Evolutionary conservation across 2,329 filamentous ascomycete species (phyloP).

Genomic region (Dryadomyces sulphureus): DNA sequence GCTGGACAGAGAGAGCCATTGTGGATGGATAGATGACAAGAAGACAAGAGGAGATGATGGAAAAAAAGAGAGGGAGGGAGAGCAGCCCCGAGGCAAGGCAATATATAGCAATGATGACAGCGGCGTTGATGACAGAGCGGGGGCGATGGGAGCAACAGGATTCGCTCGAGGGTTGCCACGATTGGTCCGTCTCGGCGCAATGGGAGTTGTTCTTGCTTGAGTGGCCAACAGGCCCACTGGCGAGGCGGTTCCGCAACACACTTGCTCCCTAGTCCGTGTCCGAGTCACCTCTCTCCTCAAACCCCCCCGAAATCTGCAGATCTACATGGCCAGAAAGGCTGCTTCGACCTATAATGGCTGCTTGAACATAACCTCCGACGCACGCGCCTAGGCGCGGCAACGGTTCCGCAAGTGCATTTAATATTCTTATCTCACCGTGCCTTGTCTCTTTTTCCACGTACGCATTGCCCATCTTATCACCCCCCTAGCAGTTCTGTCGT

Average conservation of each 20-base stretch:
- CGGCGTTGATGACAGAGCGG: not conserved
- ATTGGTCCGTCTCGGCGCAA: not conserved
- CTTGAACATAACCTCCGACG: too few relatives aligned
- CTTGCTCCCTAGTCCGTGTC: too few relatives aligned
- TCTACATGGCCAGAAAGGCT: not conserved
- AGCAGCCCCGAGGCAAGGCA: not conserved
- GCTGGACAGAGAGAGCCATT: conserved; percentile 30
- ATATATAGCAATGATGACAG: not conserved
- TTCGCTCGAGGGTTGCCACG: not conserved
- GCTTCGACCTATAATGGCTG: not conserved
- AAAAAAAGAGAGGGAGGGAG: not conserved
- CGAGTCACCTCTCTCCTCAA: not conserved
- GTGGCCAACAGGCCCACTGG: not conserved
- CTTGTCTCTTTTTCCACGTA: not conserved
- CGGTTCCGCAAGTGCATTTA: not conserved
- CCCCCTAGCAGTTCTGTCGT: too few relatives aligned
- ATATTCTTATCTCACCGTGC: too few relatives aligned
- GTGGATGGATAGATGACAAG: conserved; percentile 4
- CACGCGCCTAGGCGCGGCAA: not conserved
- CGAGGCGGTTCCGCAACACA: not conserved
- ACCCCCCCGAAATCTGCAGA: not conserved
- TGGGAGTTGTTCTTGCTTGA: too few relatives aligned
- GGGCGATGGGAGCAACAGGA: not conserved
- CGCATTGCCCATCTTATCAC: too few relatives aligned
- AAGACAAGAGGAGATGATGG: not conserved